phyloP scores from a whole-genome alignment of 2,329 filamentous ascomycete species.

The Ophiostoma tasmaniense region DNA sequence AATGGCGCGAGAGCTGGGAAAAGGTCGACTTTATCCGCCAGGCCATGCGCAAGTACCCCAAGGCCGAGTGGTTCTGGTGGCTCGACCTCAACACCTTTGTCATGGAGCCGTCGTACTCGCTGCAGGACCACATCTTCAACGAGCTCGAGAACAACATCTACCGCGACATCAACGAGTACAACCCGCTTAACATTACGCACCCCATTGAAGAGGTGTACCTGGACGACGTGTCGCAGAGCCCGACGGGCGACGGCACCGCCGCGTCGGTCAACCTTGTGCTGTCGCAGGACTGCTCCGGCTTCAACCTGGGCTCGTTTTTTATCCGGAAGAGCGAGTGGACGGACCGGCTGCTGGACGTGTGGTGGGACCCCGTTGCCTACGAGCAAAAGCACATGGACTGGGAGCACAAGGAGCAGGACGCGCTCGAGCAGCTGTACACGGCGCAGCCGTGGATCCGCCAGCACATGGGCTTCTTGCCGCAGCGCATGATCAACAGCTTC shows the following conservation, averaged over 20 bases:
- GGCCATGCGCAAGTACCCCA: constrained; percentile 83
- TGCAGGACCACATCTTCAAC: constrained; percentile 86
- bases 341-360: constrained; percentile 83
- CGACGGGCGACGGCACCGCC: constrained; percentile 65
- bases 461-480: constrained; percentile 79
- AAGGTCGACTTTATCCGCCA: constrained; percentile 92
- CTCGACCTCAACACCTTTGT: constrained; percentile 94
- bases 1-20: constrained; percentile 99
- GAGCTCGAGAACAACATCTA: constrained; percentile 66
- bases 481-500: constrained; percentile 91
- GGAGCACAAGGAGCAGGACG: constrained; percentile 98
- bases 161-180: constrained; percentile 93
- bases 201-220: constrained; percentile 68
- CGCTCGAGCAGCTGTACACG: constrained; percentile 82
- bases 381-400: constrained; percentile 99
- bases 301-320: constrained; percentile 96
- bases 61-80: constrained; percentile 99
- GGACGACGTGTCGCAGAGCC: constrained; percentile 62
- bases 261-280: constrained; percentile 81
- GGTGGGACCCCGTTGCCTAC: constrained; percentile 97
- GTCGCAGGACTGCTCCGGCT: constrained; percentile 88
- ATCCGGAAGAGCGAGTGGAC: constrained; percentile 79
- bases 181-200: constrained; percentile 87
- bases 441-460: constrained; percentile 89
- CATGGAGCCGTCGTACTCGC: constrained; percentile 88